These are phyloP conservation scores for Acacia acuminata DNA, from an alignment of 306 rosid genomes.

Conservation along the genomic window DNA sequence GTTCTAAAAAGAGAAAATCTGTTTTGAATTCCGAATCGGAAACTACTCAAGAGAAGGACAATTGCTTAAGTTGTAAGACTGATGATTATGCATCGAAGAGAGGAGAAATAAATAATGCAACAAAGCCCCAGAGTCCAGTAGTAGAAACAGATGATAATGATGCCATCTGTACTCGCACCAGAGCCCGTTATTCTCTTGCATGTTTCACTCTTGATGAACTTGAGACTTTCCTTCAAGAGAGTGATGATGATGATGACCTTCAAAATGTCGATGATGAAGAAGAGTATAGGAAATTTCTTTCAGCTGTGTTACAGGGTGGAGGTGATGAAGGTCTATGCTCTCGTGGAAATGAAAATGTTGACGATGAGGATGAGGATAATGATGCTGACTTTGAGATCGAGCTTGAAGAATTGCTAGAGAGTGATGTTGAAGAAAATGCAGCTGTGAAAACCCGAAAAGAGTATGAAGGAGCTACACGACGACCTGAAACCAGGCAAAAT, in stretches of 20 bases:
- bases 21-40: constrained; percentile 41
- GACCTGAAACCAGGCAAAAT: constrained; percentile 89
- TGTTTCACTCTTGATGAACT: constrained; percentile 92
- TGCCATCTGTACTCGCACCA: constrained; percentile 91
- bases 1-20: constrained; percentile 31
- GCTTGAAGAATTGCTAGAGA: constrained; percentile 92
- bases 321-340: constrained; percentile 52
- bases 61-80: constrained; percentile 29
- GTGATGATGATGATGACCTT: constrained; percentile 92
- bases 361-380: constrained; percentile 89
- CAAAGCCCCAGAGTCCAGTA: constrained; percentile 35
- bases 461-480: constrained; percentile 60
- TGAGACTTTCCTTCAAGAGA: constrained; percentile 93
- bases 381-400: constrained; percentile 97
- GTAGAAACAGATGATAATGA: constrained; percentile 62
- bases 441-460: constrained; percentile 39
- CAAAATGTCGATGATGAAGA: constrained; percentile 88
- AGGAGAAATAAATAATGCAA: constrained; percentile 42
- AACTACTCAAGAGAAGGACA: constrained; percentile 45
- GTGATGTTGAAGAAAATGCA: constrained; percentile 67
- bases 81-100: constrained; percentile 38
- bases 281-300: constrained; percentile 87
- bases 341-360: constrained; percentile 67
- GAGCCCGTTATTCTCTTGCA: constrained; percentile 93
- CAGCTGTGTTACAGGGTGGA: constrained; percentile 78